Evolutionary conservation across 345 rosid species (phyloP), one percentile per base, ranked within the genome.

Genomic region (Pelargonium nanum): DNA sequence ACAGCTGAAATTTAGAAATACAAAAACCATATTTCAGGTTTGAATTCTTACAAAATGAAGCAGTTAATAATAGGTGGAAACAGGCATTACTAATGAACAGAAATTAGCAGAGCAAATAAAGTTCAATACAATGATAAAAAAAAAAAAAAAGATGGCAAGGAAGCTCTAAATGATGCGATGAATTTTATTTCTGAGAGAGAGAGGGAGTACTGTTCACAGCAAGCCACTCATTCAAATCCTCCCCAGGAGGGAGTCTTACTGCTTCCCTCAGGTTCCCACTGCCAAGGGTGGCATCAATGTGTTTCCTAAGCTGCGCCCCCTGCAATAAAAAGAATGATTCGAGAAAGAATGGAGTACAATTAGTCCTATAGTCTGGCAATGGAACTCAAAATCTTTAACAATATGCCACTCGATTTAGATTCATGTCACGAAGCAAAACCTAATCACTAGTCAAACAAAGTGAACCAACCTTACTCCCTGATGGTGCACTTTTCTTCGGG

Each of bases 211-310:
- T 93, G 74, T 93, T 93, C 52, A 93, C 99, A 57, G 99, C 97
- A 61, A 89, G 97, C 97, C 99, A 93, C 64, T 93, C 99, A 65
- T 93, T 93, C 64, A 85, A 74, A 80, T 93, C 99, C 77, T 93
- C 99, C 56, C 99, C 99, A 2, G 97, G 99, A 68, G 99, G 99
- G 70, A 93, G 95, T 72, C 97, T 74, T 52, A 93, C 99, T 2
- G 99, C 99, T 83, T 93, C 99, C 79, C 97, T 84, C 65, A 93
- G 79, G 75, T 93, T 93, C 67, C 99, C 99, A 66, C 99, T 93
- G 32, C 99, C 97, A 20, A 93, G 62, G 52, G 99, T 93, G 8
- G 99, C 96, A 83, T 93, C 99, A 65, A 93, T 93, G 74, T 93
- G 99, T 76, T 87, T 83, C 62, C 93, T 75, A 75, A 93, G 99